A percentile compares a stretch with the other conserved stretches of the same genome.
These are phyloP conservation scores for Boletales sp. DNA, from an alignment of 768 basidiomycete species.

Conservation along the genomic window DNA sequence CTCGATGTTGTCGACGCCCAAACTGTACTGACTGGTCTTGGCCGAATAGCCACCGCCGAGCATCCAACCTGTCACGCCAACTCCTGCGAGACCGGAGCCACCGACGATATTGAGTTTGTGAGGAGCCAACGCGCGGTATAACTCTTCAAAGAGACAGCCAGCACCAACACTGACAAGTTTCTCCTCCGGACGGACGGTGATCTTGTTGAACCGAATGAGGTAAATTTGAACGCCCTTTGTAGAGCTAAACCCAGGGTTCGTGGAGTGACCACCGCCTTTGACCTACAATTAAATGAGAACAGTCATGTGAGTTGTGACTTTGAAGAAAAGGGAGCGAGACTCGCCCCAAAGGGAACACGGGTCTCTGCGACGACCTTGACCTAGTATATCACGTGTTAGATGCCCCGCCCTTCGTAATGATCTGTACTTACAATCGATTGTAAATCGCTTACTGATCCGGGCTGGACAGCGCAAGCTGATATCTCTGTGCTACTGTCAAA, in stretches of 20 bases:
- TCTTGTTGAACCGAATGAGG: slow-evolving; percentile 24
- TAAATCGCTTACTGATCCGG: slow-evolving; percentile 10
- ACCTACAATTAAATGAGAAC: slow-evolving; percentile 13
- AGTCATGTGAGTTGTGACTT: too few species aligned
- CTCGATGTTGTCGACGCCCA: slow-evolving; percentile 32
- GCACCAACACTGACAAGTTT: slow-evolving; percentile 21
- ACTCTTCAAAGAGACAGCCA: slow-evolving; percentile 27
- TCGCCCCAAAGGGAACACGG: slow-evolving; percentile 10
- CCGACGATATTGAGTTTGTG: slow-evolving; percentile 19
- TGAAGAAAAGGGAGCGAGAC: neutral
- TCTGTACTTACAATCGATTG: slow-evolving; percentile 1
- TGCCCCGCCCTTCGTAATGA: too few species aligned
- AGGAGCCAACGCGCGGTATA: slow-evolving; percentile 20
- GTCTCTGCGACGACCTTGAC: slow-evolving; percentile 5
- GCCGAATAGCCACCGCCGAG: slow-evolving; percentile 35
- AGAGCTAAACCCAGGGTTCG: slow-evolving; percentile 30
- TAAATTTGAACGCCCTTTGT: slow-evolving; percentile 29
- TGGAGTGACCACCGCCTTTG: slow-evolving; percentile 32
- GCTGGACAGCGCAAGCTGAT: slow-evolving; percentile 9
- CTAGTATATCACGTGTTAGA: neutral
- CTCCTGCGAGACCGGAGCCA: slow-evolving; percentile 18
- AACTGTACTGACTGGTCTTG: slow-evolving; percentile 31
- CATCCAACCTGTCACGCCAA: slow-evolving; percentile 32
- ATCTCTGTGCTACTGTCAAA: slow-evolving; percentile 12
- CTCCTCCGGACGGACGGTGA: neutral